A percentile compares a stretch with the other conserved stretches of the same genome.
Conservation (phyloP, 1,139 yeast genomes). For the Geotrichum reessii region DNA sequence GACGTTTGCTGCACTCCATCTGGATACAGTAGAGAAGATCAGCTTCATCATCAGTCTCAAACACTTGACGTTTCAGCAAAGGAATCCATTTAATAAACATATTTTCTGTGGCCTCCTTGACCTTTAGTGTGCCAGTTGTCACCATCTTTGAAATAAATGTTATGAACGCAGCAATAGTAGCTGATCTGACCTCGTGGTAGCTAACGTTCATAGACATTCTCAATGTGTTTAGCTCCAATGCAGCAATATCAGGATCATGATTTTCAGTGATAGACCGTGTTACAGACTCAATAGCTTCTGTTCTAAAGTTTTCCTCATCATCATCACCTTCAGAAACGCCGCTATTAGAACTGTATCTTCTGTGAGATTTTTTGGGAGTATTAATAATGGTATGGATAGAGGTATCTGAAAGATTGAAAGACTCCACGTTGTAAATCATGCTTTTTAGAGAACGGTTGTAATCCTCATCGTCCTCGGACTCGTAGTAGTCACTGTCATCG, state of each 20-base stretch:
- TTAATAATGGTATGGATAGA: constrained; percentile 44
- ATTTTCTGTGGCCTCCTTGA: constrained; percentile 68
- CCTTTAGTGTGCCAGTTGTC: constrained; percentile 65
- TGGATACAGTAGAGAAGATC: constrained; percentile 65
- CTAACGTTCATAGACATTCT: constrained; percentile 97
- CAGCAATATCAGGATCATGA: constrained; percentile 89
- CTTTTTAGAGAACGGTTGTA: constrained; percentile 27
- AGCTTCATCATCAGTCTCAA: constrained; percentile 68
- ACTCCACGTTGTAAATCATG: constrained; percentile 54
- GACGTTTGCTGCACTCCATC: constrained; percentile 39
- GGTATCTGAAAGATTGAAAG: constrained; percentile 69
- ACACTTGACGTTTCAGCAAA: constrained; percentile 70
- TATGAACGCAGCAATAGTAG: constrained; percentile 70
- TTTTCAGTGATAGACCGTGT: constrained; percentile 86
- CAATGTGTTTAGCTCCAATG: constrained; percentile 83
- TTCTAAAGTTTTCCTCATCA: constrained; percentile 77
- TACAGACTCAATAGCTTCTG: constrained; percentile 90
- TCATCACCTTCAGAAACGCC: constrained; percentile 34
- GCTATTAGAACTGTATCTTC: constrained; percentile 20
- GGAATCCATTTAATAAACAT: constrained; percentile 76
- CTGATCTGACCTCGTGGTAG: constrained; percentile 83
- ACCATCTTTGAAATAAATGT: constrained; percentile 65
- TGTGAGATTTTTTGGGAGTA: constrained; percentile 4
- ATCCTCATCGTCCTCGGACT: constrained; percentile 37
- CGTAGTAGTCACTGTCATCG: constrained; percentile 41